phyloP scores from a whole-genome alignment of 345 rosid species.

The Linum tenue region DNA sequence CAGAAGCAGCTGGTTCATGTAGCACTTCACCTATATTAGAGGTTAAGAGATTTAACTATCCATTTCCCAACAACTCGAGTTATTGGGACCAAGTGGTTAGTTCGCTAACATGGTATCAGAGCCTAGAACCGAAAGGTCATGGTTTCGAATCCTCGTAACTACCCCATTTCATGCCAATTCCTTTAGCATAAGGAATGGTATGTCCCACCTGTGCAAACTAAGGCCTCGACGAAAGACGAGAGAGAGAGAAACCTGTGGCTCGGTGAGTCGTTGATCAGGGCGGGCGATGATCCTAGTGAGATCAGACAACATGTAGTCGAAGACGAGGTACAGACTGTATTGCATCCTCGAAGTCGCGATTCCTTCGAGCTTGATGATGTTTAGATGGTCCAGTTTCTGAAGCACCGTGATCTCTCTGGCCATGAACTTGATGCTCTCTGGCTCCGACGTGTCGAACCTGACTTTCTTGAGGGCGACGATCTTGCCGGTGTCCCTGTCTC shows the following conservation, averaged over 20 bases:
- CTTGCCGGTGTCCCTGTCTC: constrained; percentile 57
- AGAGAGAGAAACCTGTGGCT: constrained; percentile 47
- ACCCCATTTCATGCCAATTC: too few species aligned
- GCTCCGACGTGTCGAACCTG: constrained; percentile 75
- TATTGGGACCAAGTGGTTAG: too few species aligned
- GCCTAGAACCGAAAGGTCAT: too few species aligned
- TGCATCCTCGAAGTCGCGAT: constrained; percentile 84
- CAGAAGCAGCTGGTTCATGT: constrained; percentile 67
- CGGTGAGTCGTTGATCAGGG: constrained; percentile 56
- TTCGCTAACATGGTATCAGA: too few species aligned
- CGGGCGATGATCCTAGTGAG: constrained; percentile 53
- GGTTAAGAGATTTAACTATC: too few species aligned
- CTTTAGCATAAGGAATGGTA: too few species aligned
- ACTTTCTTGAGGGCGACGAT: constrained; percentile 85
- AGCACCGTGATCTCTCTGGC: too few species aligned
- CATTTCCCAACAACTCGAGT: too few species aligned
- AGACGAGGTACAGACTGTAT: constrained; percentile 81
- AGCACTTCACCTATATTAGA: constrained; percentile 65
- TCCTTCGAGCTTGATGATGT: constrained; percentile 73
- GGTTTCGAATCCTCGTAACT: too few species aligned
- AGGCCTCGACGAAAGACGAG: neutral
- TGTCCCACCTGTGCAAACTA: too few species aligned
- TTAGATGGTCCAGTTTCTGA: constrained; percentile 72
- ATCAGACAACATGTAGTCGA: constrained; percentile 63
- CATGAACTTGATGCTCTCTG: constrained; percentile 81